Evolutionary conservation across 306 rosid species (phyloP).

Genomic region (Lupinus albus): DNA sequence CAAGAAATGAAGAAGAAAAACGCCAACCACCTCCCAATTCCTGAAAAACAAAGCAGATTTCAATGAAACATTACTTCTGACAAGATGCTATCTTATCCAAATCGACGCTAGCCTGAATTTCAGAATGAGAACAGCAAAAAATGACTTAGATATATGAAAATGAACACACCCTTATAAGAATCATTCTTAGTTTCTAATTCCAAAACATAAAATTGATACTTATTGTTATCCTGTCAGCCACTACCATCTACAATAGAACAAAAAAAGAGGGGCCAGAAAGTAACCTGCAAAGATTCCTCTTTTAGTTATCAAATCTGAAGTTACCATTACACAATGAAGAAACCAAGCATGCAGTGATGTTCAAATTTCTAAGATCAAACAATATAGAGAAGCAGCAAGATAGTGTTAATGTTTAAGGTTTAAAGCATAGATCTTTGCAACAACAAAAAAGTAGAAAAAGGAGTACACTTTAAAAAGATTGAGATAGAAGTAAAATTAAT

Average conservation of each 20-base stretch:
- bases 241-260: slow-evolving; percentile 67
- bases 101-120: slow-evolving; percentile 46
- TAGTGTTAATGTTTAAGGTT: slow-evolving; percentile 22
- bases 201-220: slow-evolving; percentile 52
- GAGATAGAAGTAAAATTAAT: neutral
- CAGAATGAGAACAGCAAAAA: slow-evolving; percentile 46
- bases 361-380: slow-evolving; percentile 40
- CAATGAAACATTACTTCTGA: slow-evolving; percentile 37
- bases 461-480: too few species aligned
- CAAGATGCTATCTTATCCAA: slow-evolving; percentile 75
- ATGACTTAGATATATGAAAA: slow-evolving; percentile 44
- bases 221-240: slow-evolving; percentile 60
- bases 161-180: slow-evolving; percentile 48
- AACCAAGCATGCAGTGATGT: slow-evolving; percentile 30
- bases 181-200: slow-evolving; percentile 69
- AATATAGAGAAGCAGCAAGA: slow-evolving; percentile 34
- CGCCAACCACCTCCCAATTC: slow-evolving; percentile 45
- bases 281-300: slow-evolving; percentile 62
- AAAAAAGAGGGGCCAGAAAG: slow-evolving; percentile 52
- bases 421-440: slow-evolving; percentile 40
- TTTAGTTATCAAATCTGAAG: slow-evolving; percentile 44
- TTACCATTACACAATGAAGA: slow-evolving; percentile 27
- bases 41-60: slow-evolving; percentile 34
- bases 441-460: neutral
- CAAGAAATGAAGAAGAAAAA: slow-evolving; percentile 40